A percentile compares a stretch with the other conserved stretches of the same genome.
Conservation (phyloP, 2,329 filamentous ascomycete species). For the Davidsoniella australis region DNA sequence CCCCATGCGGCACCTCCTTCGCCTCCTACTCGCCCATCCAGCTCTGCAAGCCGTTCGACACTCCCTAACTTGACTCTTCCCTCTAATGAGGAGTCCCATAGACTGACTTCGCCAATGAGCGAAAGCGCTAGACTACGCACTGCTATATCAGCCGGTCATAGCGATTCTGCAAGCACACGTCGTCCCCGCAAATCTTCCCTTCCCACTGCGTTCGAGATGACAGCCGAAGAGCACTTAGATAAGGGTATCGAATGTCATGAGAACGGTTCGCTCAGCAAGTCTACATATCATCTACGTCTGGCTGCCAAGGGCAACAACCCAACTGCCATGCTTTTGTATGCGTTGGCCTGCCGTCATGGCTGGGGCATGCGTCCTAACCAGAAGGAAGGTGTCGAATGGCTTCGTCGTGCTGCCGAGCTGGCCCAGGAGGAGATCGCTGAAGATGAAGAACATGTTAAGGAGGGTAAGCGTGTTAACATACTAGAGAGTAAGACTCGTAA, state of each 20-base stretch:
- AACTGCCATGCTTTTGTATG: conserved; percentile 91
- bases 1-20: conserved; percentile 36
- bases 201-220: conserved; percentile 49
- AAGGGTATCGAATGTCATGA: conserved; percentile 87
- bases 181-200: conserved; percentile 26
- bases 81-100: conserved; percentile 33
- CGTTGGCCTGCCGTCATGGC: conserved; percentile 83
- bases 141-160: conserved; percentile 27
- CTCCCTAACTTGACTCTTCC: conserved; percentile 28
- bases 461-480: conserved; percentile 45
- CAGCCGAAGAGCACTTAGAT: conserved; percentile 72
- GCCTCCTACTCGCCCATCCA: conserved; percentile 42
- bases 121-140: conserved; percentile 26
- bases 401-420: conserved; percentile 76
- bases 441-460: conserved; percentile 51
- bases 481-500: conserved; percentile 66
- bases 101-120: conserved; percentile 19
- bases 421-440: conserved; percentile 70
- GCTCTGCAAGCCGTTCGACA: conserved; percentile 28
- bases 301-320: conserved; percentile 74
- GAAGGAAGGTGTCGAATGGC: conserved; percentile 76
- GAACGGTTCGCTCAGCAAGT: conserved; percentile 73
- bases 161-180: conserved; percentile 38
- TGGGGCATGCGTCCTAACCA: conserved; percentile 96
- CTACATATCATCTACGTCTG: conserved; percentile 84